Evolutionary conservation across 306 rosid species (phyloP).

Genomic region (Chamaecrista fasciculata): DNA sequence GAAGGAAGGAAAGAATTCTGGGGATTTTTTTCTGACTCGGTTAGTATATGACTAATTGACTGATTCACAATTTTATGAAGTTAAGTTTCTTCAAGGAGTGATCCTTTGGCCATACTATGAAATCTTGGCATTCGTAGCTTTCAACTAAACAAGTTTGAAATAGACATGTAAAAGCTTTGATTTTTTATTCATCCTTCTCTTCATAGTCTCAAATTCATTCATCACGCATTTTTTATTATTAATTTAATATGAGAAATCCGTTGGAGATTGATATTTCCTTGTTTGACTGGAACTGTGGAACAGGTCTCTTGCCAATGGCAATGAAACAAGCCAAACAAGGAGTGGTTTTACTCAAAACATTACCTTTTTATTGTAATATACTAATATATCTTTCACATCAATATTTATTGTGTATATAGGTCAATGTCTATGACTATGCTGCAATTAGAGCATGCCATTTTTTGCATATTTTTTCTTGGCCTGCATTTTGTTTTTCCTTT

Average conservation of each 20-base stretch:
- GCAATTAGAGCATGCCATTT: constrained; percentile 1
- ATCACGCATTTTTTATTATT: neutral
- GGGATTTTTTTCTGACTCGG: neutral
- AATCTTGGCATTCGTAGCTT: neutral
- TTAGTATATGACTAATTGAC: neutral
- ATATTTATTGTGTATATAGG: neutral
- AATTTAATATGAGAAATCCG: neutral
- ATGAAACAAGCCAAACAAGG: neutral
- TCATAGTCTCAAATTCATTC: neutral
- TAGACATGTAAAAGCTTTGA: neutral
- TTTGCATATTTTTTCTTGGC: neutral
- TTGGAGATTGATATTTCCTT: neutral
- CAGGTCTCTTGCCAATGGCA: neutral
- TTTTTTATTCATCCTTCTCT: neutral
- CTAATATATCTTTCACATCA: neutral
- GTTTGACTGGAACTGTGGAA: neutral
- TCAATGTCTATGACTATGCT: neutral
- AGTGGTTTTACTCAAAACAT: neutral
- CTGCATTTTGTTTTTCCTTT: neutral
- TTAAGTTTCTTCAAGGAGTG: neutral
- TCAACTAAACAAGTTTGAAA: neutral
- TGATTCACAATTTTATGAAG: neutral
- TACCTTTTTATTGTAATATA: neutral
- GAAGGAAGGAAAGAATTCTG: neutral
- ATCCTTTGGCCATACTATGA: neutral